These are phyloP conservation scores for Sanghuangporus weigelae DNA, from an alignment of 1,284 basidiomycete species.

Conservation along the genomic window DNA sequence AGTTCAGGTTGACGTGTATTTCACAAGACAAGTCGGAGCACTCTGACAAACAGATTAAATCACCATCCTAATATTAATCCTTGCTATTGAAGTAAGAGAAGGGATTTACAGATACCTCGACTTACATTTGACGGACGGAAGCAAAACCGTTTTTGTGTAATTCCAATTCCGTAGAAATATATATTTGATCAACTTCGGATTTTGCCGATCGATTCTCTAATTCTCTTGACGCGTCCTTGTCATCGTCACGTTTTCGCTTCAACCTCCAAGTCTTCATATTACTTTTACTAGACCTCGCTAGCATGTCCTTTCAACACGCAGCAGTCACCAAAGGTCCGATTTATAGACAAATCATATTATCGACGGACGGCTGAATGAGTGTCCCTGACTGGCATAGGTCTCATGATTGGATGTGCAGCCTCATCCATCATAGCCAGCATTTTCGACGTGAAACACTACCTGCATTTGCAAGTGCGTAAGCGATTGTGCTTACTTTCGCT, in stretches of 20 bases:
- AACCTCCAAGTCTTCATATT: not conserved
- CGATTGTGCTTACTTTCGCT: slow-evolving; percentile 24
- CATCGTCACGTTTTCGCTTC: not conserved
- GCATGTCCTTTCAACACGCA: slow-evolving; percentile 76
- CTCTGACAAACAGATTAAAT: too few species aligned
- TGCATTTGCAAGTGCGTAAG: slow-evolving; percentile 67
- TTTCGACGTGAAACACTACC: slow-evolving; percentile 83
- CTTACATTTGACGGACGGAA: not conserved
- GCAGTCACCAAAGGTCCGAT: slow-evolving; percentile 68
- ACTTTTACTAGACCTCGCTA: not conserved
- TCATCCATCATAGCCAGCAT: slow-evolving; percentile 69
- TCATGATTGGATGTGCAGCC: slow-evolving; percentile 69
- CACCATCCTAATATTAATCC: too few species aligned
- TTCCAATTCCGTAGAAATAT: not conserved
- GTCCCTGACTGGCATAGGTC: slow-evolving; percentile 40
- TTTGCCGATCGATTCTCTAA: not conserved
- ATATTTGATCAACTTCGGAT: not conserved
- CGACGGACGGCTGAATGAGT: not conserved
- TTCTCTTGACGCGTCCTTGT: not conserved
- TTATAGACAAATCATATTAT: not conserved
- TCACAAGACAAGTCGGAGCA: too few species aligned
- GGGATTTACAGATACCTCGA: not conserved
- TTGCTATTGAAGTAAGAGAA: too few species aligned
- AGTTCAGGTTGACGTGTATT: too few species aligned
- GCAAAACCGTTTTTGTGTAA: not conserved